Conservation (phyloP, 306 rosid genomes). For the Herpetospermum pedunculosum region DNA sequence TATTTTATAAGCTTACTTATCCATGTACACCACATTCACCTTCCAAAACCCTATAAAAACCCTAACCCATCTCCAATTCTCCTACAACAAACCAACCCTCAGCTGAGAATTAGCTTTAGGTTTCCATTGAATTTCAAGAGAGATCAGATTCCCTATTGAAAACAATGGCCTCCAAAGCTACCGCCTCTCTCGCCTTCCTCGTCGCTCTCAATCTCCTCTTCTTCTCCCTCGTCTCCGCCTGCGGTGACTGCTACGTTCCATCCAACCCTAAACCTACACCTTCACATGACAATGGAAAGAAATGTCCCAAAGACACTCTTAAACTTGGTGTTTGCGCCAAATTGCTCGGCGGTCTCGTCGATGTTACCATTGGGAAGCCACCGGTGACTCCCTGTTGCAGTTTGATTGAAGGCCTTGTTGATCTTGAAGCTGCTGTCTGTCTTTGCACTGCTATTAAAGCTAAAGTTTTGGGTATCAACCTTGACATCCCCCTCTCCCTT, state of each 20-base stretch:
- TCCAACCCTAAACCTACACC: neutral
- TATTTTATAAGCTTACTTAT: neutral
- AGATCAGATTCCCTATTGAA: neutral
- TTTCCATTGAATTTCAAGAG: neutral
- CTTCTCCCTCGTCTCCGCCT: neutral
- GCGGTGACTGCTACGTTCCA: neutral
- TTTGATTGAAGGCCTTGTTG: slow-evolving; percentile 48
- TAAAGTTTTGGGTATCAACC: slow-evolving; percentile 45
- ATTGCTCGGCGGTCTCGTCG: slow-evolving; percentile 34
- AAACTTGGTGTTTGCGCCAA: slow-evolving; percentile 46
- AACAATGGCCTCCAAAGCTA: slow-evolving; percentile 10
- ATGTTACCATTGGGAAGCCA: slow-evolving; percentile 31
- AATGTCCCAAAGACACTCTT: slow-evolving; percentile 56
- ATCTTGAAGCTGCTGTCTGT: slow-evolving; percentile 60
- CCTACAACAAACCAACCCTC: neutral
- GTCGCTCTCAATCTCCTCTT: neutral
- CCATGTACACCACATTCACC: neutral
- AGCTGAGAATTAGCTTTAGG: neutral
- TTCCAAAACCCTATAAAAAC: slow-evolving; percentile 4
- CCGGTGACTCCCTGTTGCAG: slow-evolving; percentile 53
- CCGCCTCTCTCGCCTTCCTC: neutral
- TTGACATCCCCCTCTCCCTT: slow-evolving; percentile 57
- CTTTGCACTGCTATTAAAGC: slow-evolving; percentile 67
- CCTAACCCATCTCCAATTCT: neutral
- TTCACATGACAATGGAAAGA: neutral